Conservation (phyloP, 2,329 filamentous ascomycete species). For the Dactylellina leptospora region DNA sequence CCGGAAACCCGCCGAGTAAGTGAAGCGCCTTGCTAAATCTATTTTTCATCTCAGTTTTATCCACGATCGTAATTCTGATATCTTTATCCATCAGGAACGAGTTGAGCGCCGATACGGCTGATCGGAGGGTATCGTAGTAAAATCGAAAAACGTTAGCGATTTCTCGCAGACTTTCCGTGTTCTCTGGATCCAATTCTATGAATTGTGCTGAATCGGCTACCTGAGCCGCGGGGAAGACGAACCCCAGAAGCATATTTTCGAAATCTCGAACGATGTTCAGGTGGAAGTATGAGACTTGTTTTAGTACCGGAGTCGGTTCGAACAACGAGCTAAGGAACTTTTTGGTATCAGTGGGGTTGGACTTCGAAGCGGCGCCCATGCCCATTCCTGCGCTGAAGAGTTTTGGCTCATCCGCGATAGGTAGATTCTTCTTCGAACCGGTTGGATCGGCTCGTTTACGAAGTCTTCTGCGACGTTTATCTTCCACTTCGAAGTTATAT, state of each 20-base stretch:
- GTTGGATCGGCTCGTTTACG: slow-evolving; percentile 6
- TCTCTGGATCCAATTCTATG: too few relatives aligned
- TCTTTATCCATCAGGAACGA: background rate
- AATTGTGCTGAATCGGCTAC: too few relatives aligned
- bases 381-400: background rate
- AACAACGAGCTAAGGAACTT: too few relatives aligned
- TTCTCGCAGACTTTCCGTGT: background rate
- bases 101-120: background rate
- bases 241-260: too few relatives aligned
- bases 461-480: background rate
- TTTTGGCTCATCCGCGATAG: background rate
- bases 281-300: too few relatives aligned
- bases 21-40: background rate
- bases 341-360: too few relatives aligned
- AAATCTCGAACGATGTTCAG: too few relatives aligned
- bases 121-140: background rate
- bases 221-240: too few relatives aligned
- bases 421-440: background rate
- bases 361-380: background rate
- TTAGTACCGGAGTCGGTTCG: too few relatives aligned
- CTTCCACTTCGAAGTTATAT: too few relatives aligned
- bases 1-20: background rate
- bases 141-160: background rate
- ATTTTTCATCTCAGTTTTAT: background rate
- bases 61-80: background rate